Evolutionary conservation across 192 early-diverging fungal genomes (phyloP), one percentile per base, ranked within the genome.

Genomic region (Helicostylum pulchrum): DNA sequence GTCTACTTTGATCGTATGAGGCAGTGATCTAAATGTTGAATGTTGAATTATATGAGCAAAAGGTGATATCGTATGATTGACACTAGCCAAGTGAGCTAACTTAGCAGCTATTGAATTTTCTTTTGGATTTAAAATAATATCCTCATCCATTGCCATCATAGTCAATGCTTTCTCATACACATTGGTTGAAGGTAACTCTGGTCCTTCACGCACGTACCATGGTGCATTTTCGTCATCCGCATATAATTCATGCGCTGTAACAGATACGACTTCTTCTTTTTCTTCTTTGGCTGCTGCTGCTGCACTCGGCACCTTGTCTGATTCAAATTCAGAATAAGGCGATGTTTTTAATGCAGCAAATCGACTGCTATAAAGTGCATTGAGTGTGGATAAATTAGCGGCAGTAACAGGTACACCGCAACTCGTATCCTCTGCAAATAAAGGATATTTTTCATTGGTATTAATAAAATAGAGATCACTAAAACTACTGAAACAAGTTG

Each of bases 21-120:
- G 80, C 2, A 77, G 64, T 21, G 87, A 84, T 10, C 94, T 76
- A 71, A 88, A 94, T 0, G 92, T 88, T 15, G 85, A 85, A 75
- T 98, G 94, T 60, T 89, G 84, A 42, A 93, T 70, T 11, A 84
- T 80, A 8, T 87, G 92, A 4, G 93, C 90, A 47, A 87, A 89
- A 2, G 94, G 92, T 12, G 89, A 92, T 12, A 98, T 85, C 10
- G 95, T 95, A 64, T 92, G 92, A 64, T 95, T 88, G 71, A 87
- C 83, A 50, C 78, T 80, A 78, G 92, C 86, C 55, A 98, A 75
- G 47, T 88, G 90, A 0, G 93, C 94, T 23, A 98, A 79, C 65
- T 94, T 89, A 7, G 92, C 93, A 4, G 94, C 89, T 7, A 92
- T 81, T 3, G 87, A 79, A 72, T 92, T 87, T 72, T 92, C 82